Percentiles rank a stretch among this genome's conserved stretches.
Conservation (phyloP, 768 basidiomycete genomes). For the Tulasnella sp. region DNA sequence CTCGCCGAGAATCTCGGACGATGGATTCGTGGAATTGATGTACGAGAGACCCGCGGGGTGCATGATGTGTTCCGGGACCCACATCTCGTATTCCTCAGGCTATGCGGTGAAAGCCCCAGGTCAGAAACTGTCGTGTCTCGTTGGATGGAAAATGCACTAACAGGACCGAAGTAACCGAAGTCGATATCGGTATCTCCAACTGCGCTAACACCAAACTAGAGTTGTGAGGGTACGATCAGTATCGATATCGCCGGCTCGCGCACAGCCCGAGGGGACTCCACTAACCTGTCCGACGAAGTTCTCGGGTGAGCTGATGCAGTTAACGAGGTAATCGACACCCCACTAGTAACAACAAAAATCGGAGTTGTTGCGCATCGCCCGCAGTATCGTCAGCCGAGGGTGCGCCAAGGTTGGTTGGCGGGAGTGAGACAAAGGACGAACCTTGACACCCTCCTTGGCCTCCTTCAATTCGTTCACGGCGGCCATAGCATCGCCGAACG, state of each 20-base stretch:
- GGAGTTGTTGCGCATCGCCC: not conserved
- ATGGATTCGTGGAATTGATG: conserved; percentile 9
- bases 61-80: not conserved
- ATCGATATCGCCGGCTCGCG: not conserved
- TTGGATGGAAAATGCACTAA: not conserved
- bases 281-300: conserved; percentile 11
- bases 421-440: not conserved
- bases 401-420: not conserved
- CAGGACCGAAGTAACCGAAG: conserved; percentile 10
- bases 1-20: conserved; percentile 8
- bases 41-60: not conserved
- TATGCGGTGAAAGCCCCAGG: not conserved
- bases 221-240: not conserved
- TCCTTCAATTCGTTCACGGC: conserved; percentile 1
- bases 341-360: not conserved
- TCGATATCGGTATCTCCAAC: not conserved
- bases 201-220: conserved; percentile 5
- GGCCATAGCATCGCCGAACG: not conserved
- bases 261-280: not conserved
- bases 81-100: conserved; percentile 10
- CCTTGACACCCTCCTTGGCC: conserved; percentile 8
- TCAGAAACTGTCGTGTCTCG: not conserved
- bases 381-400: not conserved
- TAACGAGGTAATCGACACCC: conserved; percentile 6
- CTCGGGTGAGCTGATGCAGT: conserved; percentile 1